Evolutionary conservation across 345 rosid species (phyloP).

Genomic region (Noccaea bulbosa): DNA sequence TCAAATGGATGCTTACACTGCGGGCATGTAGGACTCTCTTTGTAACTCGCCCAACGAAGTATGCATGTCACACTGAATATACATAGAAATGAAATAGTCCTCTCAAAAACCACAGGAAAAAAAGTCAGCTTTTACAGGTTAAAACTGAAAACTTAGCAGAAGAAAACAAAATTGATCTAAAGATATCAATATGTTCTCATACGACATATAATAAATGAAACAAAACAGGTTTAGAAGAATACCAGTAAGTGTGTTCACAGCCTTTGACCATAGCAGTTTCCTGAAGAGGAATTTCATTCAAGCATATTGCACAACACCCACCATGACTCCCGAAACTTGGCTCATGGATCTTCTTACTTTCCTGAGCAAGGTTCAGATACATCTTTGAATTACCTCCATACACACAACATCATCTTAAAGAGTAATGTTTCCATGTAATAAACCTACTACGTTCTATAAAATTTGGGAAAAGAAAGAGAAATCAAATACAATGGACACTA

Average conservation of each 20-base stretch:
- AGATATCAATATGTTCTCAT: neutral
- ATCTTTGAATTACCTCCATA: neutral
- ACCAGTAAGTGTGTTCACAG: conserved; percentile 99
- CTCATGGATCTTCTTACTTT: conserved; percentile 47
- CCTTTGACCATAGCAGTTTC: conserved; percentile 92
- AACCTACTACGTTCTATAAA: neutral
- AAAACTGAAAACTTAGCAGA: neutral
- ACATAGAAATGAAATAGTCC: conserved; percentile 30
- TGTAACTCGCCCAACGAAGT: conserved; percentile 85
- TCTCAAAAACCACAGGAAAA: conserved; percentile 15
- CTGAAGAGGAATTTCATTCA: conserved; percentile 71
- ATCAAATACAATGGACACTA: neutral
- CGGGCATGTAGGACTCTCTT: conserved; percentile 73
- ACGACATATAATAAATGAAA: neutral
- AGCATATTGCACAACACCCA: conserved; percentile 84
- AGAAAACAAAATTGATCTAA: neutral
- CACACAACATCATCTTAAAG: neutral
- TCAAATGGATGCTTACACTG: conserved; percentile 95
- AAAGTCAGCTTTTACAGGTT: conserved; percentile 12
- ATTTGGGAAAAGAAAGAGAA: neutral
- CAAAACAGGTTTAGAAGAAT: conserved; percentile 8
- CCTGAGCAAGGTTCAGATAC: conserved; percentile 47
- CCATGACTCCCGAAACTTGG: conserved; percentile 62
- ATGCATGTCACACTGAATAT: conserved; percentile 78
- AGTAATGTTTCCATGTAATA: neutral